A percentile compares a stretch with the other conserved stretches of the same genome.
Evolutionary conservation across 768 basidiomycete genomes (phyloP).

Genomic region (Psilocybe cubensis): DNA sequence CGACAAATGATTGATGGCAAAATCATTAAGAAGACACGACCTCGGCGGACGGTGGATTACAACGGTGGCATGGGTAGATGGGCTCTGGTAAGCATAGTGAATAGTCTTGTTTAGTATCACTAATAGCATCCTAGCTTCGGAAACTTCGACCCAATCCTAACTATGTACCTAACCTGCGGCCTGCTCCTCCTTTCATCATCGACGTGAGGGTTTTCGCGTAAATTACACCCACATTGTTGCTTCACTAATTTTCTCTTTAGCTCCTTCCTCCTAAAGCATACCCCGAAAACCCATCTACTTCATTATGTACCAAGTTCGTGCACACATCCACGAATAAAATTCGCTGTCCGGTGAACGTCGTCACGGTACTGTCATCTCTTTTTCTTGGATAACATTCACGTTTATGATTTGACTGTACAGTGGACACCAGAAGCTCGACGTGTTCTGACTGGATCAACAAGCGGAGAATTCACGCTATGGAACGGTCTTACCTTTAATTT

Average conservation of each 20-base stretch:
- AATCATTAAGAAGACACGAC: constrained; percentile 87
- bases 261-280: constrained; percentile 95
- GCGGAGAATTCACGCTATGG: constrained; percentile 98
- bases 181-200: constrained; percentile 85
- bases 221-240: background rate
- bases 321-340: constrained; percentile 99
- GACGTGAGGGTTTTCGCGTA: no score
- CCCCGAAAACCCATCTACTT: constrained; percentile 88
- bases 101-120: constrained; percentile 3
- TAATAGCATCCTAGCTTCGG: constrained; percentile 50
- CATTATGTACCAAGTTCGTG: constrained; percentile 94
- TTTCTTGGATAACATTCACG: background rate
- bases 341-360: constrained; percentile 94
- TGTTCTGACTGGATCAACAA: constrained; percentile 92
- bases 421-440: constrained; percentile 98
- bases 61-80: constrained; percentile 88
- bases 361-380: constrained; percentile 65
- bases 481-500: constrained; percentile 99
- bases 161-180: constrained; percentile 79
- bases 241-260: constrained; percentile 41
- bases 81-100: constrained; percentile 62
- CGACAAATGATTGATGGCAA: constrained; percentile 79
- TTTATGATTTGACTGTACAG: constrained; percentile 40
- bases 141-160: constrained; percentile 81
- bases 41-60: constrained; percentile 94